These are phyloP conservation scores for Penicillium coffeae DNA, from an alignment of 495 filamentous ascomycete genomes.

Conservation along the genomic window DNA sequence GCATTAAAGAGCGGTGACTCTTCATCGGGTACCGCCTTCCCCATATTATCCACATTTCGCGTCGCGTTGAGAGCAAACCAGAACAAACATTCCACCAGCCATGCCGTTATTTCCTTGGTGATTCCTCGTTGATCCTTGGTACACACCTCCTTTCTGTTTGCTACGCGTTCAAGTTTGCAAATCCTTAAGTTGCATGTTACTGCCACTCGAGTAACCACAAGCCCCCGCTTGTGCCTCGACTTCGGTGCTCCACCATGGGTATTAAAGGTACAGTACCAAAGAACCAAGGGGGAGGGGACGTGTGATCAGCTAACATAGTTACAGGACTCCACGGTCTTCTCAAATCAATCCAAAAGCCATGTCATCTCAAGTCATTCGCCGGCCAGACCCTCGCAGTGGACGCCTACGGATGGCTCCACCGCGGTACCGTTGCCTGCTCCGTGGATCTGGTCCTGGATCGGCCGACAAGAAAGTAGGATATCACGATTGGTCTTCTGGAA, in stretches of 20 bases:
- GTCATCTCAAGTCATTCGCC: constrained; percentile 78
- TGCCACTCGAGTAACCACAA: constrained; percentile 22
- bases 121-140: constrained; percentile 2
- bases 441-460: constrained; percentile 85
- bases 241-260: constrained; percentile 54
- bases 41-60: constrained; percentile 19
- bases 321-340: constrained; percentile 84
- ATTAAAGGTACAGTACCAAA: constrained; percentile 58
- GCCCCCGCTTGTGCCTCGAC: constrained; percentile 29
- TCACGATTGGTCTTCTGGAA: not conserved
- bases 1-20: constrained; percentile 23
- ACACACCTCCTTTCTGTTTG: constrained; percentile 3
- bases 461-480: constrained; percentile 75
- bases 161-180: constrained; percentile 4
- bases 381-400: constrained; percentile 91
- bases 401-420: constrained; percentile 97
- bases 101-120: constrained; percentile 25
- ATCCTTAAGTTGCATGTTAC: constrained; percentile 14
- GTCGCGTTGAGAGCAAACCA: constrained; percentile 27
- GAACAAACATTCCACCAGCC: constrained; percentile 25
- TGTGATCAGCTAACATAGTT: not conserved
- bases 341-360: constrained; percentile 91
- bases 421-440: constrained; percentile 85
- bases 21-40: constrained; percentile 21
- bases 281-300: constrained; percentile 3